A percentile compares a stretch with the other conserved stretches of the same genome.
These are phyloP conservation scores for Eustoma russellianum DNA, from an alignment of 257 asterid species.

Conservation along the genomic window DNA sequence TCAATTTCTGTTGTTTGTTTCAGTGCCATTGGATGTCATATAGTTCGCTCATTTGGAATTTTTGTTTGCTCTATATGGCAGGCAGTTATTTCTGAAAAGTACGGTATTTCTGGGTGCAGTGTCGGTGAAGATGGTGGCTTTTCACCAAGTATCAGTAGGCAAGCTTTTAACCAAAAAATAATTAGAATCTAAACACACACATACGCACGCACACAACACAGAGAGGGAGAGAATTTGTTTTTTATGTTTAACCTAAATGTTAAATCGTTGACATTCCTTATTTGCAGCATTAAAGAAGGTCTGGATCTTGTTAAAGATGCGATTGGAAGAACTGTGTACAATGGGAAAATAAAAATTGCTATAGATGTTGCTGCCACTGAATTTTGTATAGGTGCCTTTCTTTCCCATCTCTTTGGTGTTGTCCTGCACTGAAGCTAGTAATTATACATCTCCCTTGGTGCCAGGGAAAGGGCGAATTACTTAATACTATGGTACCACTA, in stretches of 20 bases:
- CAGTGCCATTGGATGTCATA: neutral
- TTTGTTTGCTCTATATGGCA: constrained; percentile 23
- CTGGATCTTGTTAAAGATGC: constrained; percentile 93
- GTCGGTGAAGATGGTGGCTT: constrained; percentile 99
- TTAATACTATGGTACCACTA: no score
- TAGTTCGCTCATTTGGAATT: constrained; percentile 1
- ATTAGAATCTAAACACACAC: neutral
- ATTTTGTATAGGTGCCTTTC: constrained; percentile 72
- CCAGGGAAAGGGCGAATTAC: no score
- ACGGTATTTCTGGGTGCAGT: constrained; percentile 70
- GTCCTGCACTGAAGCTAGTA: no score
- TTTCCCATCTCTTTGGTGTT: neutral
- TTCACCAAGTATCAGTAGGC: constrained; percentile 90
- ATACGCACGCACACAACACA: neutral
- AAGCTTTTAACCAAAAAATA: constrained; percentile 27
- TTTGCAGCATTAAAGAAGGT: constrained; percentile 85
- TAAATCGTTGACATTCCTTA: constrained; percentile 13
- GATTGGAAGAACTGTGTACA: constrained; percentile 79
- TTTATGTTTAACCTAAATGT: constrained; percentile 8
- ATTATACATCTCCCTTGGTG: no score
- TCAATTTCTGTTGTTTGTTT: no score
- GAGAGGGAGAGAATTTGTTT: neutral
- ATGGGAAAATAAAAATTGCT: constrained; percentile 79
- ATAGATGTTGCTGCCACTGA: constrained; percentile 88
- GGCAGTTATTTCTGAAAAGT: constrained; percentile 81